A percentile compares a stretch with the other conserved stretches of the same genome.
phyloP scores from a whole-genome alignment of 1,284 basidiomycete species.

The Apiotrichum gracile region DNA sequence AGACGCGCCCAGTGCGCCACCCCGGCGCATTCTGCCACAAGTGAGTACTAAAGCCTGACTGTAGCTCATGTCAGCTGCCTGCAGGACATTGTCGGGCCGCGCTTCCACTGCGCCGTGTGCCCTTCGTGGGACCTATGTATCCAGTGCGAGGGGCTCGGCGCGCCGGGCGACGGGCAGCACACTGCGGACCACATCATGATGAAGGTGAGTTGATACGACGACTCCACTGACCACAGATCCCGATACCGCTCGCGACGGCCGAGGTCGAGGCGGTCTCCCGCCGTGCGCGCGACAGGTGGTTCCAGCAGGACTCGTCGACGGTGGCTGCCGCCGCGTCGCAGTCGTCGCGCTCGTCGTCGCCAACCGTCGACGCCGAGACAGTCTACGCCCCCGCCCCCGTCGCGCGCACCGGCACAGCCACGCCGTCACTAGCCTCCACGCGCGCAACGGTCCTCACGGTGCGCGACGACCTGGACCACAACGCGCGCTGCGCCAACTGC shows the following conservation, averaged over 20 bases:
- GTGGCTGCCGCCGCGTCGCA: constrained; percentile 23
- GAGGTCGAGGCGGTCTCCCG: constrained; percentile 69
- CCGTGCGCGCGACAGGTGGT: constrained; percentile 68
- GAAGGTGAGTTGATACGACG: constrained; percentile 55
- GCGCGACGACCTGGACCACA: constrained; percentile 40
- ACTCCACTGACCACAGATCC: constrained; percentile 56
- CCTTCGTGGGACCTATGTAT: constrained; percentile 59
- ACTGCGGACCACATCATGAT: constrained; percentile 70
- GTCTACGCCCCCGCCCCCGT: constrained; percentile 33
- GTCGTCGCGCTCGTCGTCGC: constrained; percentile 34
- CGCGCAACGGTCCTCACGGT: neutral
- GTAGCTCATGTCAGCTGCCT: constrained; percentile 57
- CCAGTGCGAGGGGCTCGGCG: constrained; percentile 77
- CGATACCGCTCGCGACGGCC: constrained; percentile 64
- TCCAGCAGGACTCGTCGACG: constrained; percentile 61
- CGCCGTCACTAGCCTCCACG: neutral
- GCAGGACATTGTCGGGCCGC: constrained; percentile 78
- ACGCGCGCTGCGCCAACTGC: constrained; percentile 36
- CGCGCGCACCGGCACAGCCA: neutral
- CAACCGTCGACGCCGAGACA: constrained; percentile 42
- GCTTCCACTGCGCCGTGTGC: constrained; percentile 87
- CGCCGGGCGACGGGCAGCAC: constrained; percentile 30
- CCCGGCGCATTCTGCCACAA: constrained; percentile 52
- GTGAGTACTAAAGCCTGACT: constrained; percentile 52
- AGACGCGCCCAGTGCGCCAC: constrained; percentile 27